Evolutionary conservation across 2,329 filamentous ascomycete species (phyloP), one percentile per base, ranked within the genome.

Genomic region (Trichoderma sp.): DNA sequence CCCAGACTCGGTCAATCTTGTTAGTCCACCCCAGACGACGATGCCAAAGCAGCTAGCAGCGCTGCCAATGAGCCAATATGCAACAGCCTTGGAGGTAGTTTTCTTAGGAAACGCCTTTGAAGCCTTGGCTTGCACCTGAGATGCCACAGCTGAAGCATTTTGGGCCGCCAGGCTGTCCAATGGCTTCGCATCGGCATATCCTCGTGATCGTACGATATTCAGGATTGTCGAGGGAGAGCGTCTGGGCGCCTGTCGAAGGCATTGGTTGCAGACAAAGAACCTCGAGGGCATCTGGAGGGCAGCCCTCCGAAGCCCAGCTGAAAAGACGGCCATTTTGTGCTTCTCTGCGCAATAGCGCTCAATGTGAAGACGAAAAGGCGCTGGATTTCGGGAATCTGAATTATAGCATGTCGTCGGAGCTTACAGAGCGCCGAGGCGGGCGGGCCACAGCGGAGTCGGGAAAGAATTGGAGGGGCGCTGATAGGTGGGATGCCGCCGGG

Each of bases 41-140:
- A 99, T 98, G 76, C 97, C 97, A 85, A 98, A 99, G 71, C 98
- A 97, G 83, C 95, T 97, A 60, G 91, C 93, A 1, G 97, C 95
- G 80, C 95, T 98, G 64, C 92, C 96, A 74, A 99, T 86, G 63
- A 99, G 90, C 95, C 95, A 99, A 86, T 96, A 96, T 76, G 92
- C 97, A 62, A 98, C 95, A 11, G 87, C 86, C 84, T 94, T 97
- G 75, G 92, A 91, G 78, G 90, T 95, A 11, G 90, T 90, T 80
- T 93, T 89, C 80, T 93, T 89, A 35, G 89, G 89, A 76, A 89
- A 90, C 3, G 84, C 83, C 27, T 82, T 83, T 78, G 84, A 85
- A 11, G 81, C 79, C 16, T 79, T 79, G 29, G 76, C 59, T 75
- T 67, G 79, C 66, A 74, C 79, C 38, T 76, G 33, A 16, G 73